Evolutionary conservation across 495 filamentous ascomycete genomes (phyloP), one percentile per base, ranked within the genome.

Genomic region (Aspergillus coremiiformis): DNA sequence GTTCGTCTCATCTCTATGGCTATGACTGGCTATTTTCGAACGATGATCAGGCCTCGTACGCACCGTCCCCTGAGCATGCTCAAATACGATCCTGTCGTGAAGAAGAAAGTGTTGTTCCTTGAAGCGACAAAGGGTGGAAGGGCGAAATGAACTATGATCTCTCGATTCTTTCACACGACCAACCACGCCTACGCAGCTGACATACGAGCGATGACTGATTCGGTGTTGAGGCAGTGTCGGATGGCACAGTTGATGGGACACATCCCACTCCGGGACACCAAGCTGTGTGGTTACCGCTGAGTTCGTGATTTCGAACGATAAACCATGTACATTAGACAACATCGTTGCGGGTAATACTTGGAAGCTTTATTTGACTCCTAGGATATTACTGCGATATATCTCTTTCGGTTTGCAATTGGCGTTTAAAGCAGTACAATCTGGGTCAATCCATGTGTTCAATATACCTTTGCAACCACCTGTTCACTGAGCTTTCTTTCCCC

Each of bases 1-100:
- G 93, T 97, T 64, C 90, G 94, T 64, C 86, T 99, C 48, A 77
- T 99, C 68, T 95, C 90, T 49, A 99, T 97, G 94, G 94, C 94
- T 54, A 84, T 95, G 83, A 99, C 94, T 12, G 94, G 94, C 60
- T 99, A 86, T 77, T 99, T 89, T 77, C 88, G 88, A 67, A 94
- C 88, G 49, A 79, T 90, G 66, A 78, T 86, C 48, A 86, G 94
- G 26, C 90, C 91, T 14, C 84, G 94, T 45, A 74, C 77, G 21
- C 78, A 91, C 51, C 75, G 84, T 33, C 93, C 94, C 32, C 79
- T 97, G 69, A 92, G 87, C 72, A 95, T 97, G 90, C 77, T 97
- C 57, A 99, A 99, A 74, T 97, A 99, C 68, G 94, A 99, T 72
- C 94, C 94, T 52, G 87, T 99, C 61, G 87, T 95, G 87, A 88